Percentiles rank a stretch among this genome's conserved stretches.
phyloP scores from a whole-genome alignment of 2,329 filamentous ascomycete species.

The Trichocomaceae sp. region DNA sequence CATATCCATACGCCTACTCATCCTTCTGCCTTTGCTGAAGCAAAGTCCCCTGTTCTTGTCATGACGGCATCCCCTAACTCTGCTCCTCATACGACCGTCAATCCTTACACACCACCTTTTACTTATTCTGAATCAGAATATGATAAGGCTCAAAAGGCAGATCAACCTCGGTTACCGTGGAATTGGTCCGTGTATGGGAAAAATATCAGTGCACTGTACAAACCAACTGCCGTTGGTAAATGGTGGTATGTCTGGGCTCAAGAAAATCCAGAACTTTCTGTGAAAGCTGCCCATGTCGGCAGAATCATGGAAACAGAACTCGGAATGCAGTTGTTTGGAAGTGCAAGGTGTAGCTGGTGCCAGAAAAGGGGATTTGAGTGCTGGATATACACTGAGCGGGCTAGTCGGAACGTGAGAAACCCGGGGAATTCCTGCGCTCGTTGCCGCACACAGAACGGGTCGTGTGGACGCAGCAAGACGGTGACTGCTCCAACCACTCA shows the following conservation, averaged over 20 bases:
- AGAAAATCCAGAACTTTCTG: not conserved
- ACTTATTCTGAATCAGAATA: not conserved
- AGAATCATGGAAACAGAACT: constrained; percentile 9
- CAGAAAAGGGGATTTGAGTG: not conserved
- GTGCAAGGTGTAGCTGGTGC: not conserved
- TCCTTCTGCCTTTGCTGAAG: too few species aligned
- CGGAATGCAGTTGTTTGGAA: not conserved
- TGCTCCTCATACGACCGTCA: not conserved
- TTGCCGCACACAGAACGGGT: not conserved
- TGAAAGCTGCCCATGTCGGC: not conserved
- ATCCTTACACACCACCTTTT: not conserved
- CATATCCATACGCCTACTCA: too few species aligned
- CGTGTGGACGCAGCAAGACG: not conserved
- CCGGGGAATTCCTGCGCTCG: constrained; percentile 5
- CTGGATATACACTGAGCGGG: not conserved
- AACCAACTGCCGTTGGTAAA: not conserved
- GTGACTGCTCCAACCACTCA: not conserved
- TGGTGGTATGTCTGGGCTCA: not conserved
- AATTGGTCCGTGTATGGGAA: not conserved
- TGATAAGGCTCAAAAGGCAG: not conserved
- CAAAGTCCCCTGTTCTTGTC: not conserved
- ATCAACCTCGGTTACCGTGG: constrained; percentile 1
- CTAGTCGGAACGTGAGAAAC: not conserved
- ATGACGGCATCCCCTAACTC: not conserved
- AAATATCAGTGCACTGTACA: not conserved